Conservation (phyloP, 306 rosid genomes). For the Dryas drummondii region DNA sequence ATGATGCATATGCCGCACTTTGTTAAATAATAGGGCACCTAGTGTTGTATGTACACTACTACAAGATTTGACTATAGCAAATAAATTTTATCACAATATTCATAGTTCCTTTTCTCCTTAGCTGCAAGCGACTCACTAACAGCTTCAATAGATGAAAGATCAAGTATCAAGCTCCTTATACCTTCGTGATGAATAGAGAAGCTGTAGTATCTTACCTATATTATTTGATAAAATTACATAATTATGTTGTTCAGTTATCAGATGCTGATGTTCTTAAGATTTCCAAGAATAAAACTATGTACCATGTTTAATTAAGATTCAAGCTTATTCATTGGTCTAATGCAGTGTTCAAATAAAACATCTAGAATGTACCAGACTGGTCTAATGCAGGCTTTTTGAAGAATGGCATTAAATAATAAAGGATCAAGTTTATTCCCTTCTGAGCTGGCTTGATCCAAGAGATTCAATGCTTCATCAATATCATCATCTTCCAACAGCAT, state of each 20-base stretch:
- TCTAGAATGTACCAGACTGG: too few species aligned
- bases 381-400: conserved; percentile 37
- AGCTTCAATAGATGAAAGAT: neutral
- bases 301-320: too few species aligned
- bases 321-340: too few species aligned
- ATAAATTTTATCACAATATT: neutral
- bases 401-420: conserved; percentile 56
- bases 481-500: conserved; percentile 54
- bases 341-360: too few species aligned
- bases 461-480: conserved; percentile 43
- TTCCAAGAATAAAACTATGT: too few species aligned
- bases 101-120: neutral
- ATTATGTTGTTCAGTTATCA: neutral
- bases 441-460: conserved; percentile 61
- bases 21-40: neutral
- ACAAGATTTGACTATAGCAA: neutral
- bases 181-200: neutral
- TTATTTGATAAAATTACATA: neutral
- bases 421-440: conserved; percentile 39
- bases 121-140: neutral
- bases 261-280: neutral
- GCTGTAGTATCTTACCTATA: neutral
- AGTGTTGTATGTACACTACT: neutral
- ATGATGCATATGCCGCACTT: neutral
- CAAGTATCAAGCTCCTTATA: neutral